Evolutionary conservation across 1,284 basidiomycete genomes (phyloP), one percentile per base, ranked within the genome.

Genomic region (Pseudozyma tsukubaensis): DNA sequence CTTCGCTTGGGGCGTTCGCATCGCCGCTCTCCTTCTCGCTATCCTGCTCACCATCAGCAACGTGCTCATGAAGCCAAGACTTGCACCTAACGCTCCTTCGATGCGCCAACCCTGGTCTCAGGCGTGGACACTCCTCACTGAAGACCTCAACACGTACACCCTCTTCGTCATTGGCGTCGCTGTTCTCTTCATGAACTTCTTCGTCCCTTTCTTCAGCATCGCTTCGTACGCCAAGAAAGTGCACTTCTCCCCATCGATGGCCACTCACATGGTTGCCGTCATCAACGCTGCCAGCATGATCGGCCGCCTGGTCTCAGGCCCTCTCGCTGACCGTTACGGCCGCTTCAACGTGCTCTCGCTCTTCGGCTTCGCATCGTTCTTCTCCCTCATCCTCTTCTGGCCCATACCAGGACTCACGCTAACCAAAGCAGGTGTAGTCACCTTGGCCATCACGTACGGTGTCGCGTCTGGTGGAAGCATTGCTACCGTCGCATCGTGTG

Each of bases 121-220:
- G 14, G 64, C 39, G 0, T 49, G 24, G 37, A 63, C 56, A 4
- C 56, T 72, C 3, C 40, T 72, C 16, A 61, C 64, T 4, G 43
- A 56, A 5, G 70, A 72, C 21, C 16, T 32, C 8, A 18, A 34
- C 11, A 69, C 60, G 12, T 75, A 71, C 48, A 58, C 61, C 8
- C 47, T 67, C 13, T 75, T 71, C 34, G 72, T 71, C 13, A 34
- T 61, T n/a, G 72, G 72, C 18, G 50, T 50, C 10, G 59, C 57
- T 2, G 32, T 75, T 7, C 19, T 71, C n/a, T 75, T 65, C 44
- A 67, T 75, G 53, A 75, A 75, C 54, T 75, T 75, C 42, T 75
- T 75, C 54, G 68, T 68, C 0, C 72, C 72, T 21, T 75, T 71
- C 54, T 75, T 75, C 49, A 57, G 53, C n/a, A 71, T 75, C 50